Evolutionary conservation across 1,284 basidiomycete species (phyloP), one percentile per base, ranked within the genome.

Genomic region (Cryptococcus sp.): DNA sequence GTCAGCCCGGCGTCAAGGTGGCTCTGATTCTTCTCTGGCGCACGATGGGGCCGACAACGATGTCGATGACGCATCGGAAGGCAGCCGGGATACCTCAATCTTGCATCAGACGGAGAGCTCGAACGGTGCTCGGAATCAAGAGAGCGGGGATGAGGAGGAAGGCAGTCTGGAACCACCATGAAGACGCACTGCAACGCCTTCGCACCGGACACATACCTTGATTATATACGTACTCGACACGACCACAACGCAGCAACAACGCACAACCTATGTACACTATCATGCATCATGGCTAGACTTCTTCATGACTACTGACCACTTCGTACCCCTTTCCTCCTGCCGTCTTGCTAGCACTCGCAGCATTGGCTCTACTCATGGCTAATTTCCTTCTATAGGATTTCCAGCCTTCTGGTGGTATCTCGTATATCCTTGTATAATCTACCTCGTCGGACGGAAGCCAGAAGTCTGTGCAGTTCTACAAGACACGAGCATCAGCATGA

Each of bases 401-500:
- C 75, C 75, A 77, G 3, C 74, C 72, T 72, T 92, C 91, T 1
- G 81, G 64, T 2, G 93, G 93, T 7, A 99, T 84, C 72, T 96
- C 94, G 76, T 94, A 97, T 72, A 99, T 74, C 62, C 83, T 81
- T 46, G 88, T 87, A 78, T 98, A 99, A 75, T 95, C 88, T 25
- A 99, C 87, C 1, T 89, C 91, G 58, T 83, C 81, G 20, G 93
- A 92, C 52, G 84, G 84, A 46, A 87, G 86, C 95, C 95, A 99
- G 75, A 99, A 99, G 79, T 99, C 95, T 64, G 84, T 85, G 78
- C 96, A 99, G 77, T 99, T 99, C 66, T 79, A 58, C 3, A 5
- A 41, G 4, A 23, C 19, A 29, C 34, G 19, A 60, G 22, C 45
- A 17, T 29, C 29, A 34, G 29, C 34, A 39, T 57, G 52, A 50